Evolutionary conservation across 192 early-diverging fungal genomes (phyloP), one percentile per base, ranked within the genome.

Genomic region (Coemansia erecta): DNA sequence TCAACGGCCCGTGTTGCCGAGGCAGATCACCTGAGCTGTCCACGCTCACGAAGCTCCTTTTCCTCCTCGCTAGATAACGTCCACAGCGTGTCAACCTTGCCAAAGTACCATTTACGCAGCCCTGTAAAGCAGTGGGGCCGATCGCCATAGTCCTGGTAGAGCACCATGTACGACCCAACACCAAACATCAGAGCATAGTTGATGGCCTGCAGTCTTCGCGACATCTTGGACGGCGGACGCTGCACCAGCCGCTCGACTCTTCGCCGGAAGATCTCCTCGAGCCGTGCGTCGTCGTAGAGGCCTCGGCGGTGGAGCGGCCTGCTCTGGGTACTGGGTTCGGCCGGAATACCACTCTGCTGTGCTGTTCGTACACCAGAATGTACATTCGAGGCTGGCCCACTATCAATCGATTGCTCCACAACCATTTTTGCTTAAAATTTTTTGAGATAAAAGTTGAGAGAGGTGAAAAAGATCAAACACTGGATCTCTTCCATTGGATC

Each of bases 171-270:
- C 7, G 66, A 45, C 43, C 75, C 75, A 37, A 65, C 69, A 24
- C 61, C 66, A 62, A 78, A 66, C 75, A 78, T 78, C 53, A 68
- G 58, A 22, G 62, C 40, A 41, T 78, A 72, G 61, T 67, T 78
- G 26, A 68, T n/a, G 2, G 43, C 75, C 46, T 78, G 75, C 41
- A 78, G 54, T 5, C 63, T 47, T 24, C 75, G 69, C 15, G 75
- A 72, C 28, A 72, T 43, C 52, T 54, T 71, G 17, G 69, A 72
- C 13, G 75, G 75, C 19, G 75, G 75, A 1, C 62, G 52, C 13
- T 62, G 46, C 18, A 28, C 68, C 10, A 78, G 59, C 21, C 69
- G 64, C 28, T 78, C 75, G 40, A 78, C 59, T 35, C 75, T 62
- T 31, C 75, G 75, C 55, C 75, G 68, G 43, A 58, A 78, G 15